Conservation (phyloP, 768 basidiomycete genomes). For the Suillus sp. region DNA sequence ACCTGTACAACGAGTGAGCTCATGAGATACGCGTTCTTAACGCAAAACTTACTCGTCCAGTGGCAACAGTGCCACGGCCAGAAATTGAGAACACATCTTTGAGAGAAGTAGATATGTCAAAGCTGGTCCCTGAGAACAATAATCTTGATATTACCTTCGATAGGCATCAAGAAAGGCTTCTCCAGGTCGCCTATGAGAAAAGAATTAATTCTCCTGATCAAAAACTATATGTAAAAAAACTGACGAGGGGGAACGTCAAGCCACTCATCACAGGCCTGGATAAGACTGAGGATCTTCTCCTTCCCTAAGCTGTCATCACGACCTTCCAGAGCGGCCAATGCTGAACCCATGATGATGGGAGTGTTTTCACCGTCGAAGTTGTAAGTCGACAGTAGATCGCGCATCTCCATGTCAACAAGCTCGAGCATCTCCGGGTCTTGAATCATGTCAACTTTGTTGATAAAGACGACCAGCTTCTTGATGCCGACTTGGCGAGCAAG, state of each 20-base stretch:
- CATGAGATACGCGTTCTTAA: neutral
- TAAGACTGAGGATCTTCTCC: conserved; percentile 77
- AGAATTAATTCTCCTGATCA: conserved; percentile 6
- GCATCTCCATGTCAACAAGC: conserved; percentile 99
- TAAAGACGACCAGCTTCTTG: conserved; percentile 96
- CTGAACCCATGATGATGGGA: conserved; percentile 98
- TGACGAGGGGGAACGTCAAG: conserved; percentile 89
- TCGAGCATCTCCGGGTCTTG: conserved; percentile 98
- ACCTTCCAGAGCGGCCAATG: conserved; percentile 91
- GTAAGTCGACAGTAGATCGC: conserved; percentile 88
- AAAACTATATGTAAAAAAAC: conserved; percentile 30
- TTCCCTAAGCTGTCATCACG: conserved; percentile 78
- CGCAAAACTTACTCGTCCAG: conserved; percentile 70
- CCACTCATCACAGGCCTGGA: conserved; percentile 91
- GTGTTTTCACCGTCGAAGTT: conserved; percentile 97
- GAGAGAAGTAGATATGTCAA: conserved; percentile 2
- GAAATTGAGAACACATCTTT: conserved; percentile 96
- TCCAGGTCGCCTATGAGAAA: conserved; percentile 79
- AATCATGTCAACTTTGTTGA: conserved; percentile 99
- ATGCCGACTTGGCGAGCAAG: conserved; percentile 98
- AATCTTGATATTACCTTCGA: conserved; percentile 62
- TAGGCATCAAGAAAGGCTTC: conserved; percentile 94
- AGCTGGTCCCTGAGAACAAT: neutral
- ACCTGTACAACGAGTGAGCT: conserved; percentile 47
- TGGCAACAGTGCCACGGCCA: conserved; percentile 97